Conservation (phyloP, 176 grass and related monocot genomes). For the Dendrocalamus sinicus region DNA sequence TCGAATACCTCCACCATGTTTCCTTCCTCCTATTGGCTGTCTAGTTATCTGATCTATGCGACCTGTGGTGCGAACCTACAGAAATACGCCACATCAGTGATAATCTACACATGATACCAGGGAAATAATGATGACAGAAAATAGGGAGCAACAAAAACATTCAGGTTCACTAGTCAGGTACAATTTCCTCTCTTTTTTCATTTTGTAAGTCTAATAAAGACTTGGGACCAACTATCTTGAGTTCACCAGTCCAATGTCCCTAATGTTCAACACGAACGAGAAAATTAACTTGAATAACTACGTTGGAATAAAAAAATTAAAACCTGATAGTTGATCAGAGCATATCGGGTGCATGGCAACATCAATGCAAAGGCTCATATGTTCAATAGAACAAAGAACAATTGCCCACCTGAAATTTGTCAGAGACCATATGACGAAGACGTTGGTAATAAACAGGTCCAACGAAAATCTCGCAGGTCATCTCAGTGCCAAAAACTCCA, state of each 20-base stretch:
- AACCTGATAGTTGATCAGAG: background rate
- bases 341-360: too few relatives aligned
- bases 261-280: background rate
- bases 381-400: too few relatives aligned
- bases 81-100: background rate
- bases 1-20: constrained; percentile 88
- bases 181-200: background rate
- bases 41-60: constrained; percentile 77
- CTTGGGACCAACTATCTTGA: background rate
- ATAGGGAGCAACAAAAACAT: background rate
- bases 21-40: constrained; percentile 96
- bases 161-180: background rate
- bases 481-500: constrained; percentile 82
- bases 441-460: constrained; percentile 99
- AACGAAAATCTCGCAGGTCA: constrained; percentile 86
- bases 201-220: background rate
- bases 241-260: background rate
- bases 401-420: too few relatives aligned
- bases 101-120: background rate
- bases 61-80: constrained; percentile 86
- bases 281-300: background rate
- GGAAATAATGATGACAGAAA: background rate
- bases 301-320: background rate
- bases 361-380: too few relatives aligned
- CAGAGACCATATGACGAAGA: too few relatives aligned